Evolutionary conservation across 306 rosid species (phyloP), one percentile per base, ranked within the genome.

Genomic region (Macrotyloma uniflorum): DNA sequence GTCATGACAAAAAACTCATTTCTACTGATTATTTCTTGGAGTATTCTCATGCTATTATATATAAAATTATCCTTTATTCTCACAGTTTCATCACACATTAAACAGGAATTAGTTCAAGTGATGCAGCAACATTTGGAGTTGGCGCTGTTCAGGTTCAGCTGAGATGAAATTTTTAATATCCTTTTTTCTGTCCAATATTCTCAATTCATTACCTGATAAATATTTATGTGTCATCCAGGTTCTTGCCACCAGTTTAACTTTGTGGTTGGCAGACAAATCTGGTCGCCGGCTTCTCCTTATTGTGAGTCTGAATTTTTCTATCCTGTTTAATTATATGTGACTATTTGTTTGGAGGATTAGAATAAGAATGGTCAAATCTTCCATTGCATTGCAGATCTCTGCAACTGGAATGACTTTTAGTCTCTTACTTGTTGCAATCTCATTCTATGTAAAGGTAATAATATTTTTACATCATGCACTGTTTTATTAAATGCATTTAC

Each of bases 201-300:
- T 80, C 76, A 67, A 53, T 57, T 76, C 69, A 65, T 79, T 45
- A 76, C 15, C 72, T 78, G 77, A 86, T 33, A 78, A 40, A 35
- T 65, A 45, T 65, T 49, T 80, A 72, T 35, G 72, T 88, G 83
- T 76, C 36, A 73, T 82, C 23, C 71, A 95, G 98, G 97, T 95
- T 71, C 53, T 93, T 67, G 98, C 99, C 38, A 93, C 98, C 54
- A 82, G 83, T 18, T 79, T 93, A 75, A 90, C 96, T 66, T 85
- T 94, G 66, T 95, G 98, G 99, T 87, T 95, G 46, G 87, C 83
- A 1, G 99, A 95, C 86, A 91, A 72, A 84, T 83, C 98, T 10
- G 98, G 99, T 70, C 96, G 99, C 5, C 86, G 98, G 38, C 87
- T 95, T 73, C 91, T 95, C 65, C 99, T 95, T 77, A 86, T 95